A percentile compares a stretch with the other conserved stretches of the same genome.
phyloP scores from a whole-genome alignment of 306 rosid species.

The Quillaja saponaria region DNA sequence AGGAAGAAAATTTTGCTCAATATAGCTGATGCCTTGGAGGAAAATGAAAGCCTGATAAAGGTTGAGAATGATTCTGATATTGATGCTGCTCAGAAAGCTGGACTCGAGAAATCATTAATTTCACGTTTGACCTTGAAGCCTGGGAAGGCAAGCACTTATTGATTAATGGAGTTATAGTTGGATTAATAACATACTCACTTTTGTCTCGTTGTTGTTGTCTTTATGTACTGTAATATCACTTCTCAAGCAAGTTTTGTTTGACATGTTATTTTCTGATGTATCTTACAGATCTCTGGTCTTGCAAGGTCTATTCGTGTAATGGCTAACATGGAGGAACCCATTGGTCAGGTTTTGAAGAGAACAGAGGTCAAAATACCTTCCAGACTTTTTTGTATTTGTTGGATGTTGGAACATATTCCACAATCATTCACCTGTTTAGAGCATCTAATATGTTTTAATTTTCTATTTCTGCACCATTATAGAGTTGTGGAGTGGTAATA shows the following conservation, averaged over 20 bases:
- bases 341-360: conserved; percentile 69
- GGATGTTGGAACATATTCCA: neutral
- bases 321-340: conserved; percentile 85
- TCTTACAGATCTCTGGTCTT: conserved; percentile 61
- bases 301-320: conserved; percentile 72
- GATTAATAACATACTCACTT: neutral
- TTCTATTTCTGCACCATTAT: too few species aligned
- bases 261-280: conserved; percentile 16
- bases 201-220: neutral
- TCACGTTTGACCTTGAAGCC: conserved; percentile 77
- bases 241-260: conserved; percentile 2
- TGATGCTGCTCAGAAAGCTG: conserved; percentile 59
- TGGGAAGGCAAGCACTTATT: conserved; percentile 61
- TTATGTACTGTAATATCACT: conserved; percentile 1
- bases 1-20: conserved; percentile 70
- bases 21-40: conserved; percentile 72
- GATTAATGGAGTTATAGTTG: neutral
- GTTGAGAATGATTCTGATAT: conserved; percentile 69
- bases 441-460: neutral
- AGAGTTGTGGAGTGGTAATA: neutral
- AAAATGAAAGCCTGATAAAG: conserved; percentile 50
- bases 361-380: conserved; percentile 57
- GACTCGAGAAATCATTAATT: conserved; percentile 66
- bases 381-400: conserved; percentile 12
- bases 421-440: neutral